Evolutionary conservation across 2,329 filamentous ascomycete genomes (phyloP).

Genomic region (Keithomyces neogunnii): DNA sequence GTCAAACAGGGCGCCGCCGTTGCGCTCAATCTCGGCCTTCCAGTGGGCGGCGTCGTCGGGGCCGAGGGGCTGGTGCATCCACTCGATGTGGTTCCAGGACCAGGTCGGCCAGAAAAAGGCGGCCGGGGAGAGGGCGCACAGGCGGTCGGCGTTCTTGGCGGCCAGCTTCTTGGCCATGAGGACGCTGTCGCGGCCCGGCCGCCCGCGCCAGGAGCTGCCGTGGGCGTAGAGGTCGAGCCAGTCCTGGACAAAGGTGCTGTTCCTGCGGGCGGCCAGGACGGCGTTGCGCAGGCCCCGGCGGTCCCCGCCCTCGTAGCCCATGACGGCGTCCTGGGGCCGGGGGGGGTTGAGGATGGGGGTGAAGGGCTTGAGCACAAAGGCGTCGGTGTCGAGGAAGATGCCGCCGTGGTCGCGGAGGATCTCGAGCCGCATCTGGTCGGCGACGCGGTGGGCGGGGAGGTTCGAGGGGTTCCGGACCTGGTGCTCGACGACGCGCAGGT

Average conservation of each 20-base stretch:
- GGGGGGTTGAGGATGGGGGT: slow-evolving; percentile 5
- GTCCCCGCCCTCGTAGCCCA: slow-evolving; percentile 11
- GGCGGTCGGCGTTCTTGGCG: neutral
- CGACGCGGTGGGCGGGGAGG: slow-evolving; percentile 1
- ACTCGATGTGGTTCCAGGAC: slow-evolving; percentile 9
- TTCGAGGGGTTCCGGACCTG: neutral
- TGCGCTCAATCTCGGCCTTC: slow-evolving; percentile 4
- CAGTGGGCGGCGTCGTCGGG: slow-evolving; percentile 4
- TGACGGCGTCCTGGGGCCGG: slow-evolving; percentile 4
- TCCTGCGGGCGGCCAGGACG: slow-evolving; percentile 9
- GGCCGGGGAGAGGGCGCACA: slow-evolving; percentile 9
- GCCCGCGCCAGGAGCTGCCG: slow-evolving; percentile 1
- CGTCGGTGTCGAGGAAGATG: slow-evolving; percentile 10
- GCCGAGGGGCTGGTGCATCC: slow-evolving; percentile 11
- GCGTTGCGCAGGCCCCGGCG: slow-evolving; percentile 9
- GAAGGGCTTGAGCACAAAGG: slow-evolving; percentile 9
- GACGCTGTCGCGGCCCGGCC: slow-evolving; percentile 5
- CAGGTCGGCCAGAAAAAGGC: slow-evolving; percentile 12
- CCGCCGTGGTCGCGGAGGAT: slow-evolving; percentile 10
- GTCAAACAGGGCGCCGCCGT: slow-evolving; percentile 9
- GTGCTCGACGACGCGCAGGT: slow-evolving; percentile 8
- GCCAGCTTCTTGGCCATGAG: slow-evolving; percentile 7
- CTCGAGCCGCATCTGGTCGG: slow-evolving; percentile 8
- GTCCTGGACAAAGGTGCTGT: slow-evolving; percentile 9
- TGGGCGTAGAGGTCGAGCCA: slow-evolving; percentile 8